Evolutionary conservation across 2,329 filamentous ascomycete species (phyloP).

Genomic region (Epichloe typhina): DNA sequence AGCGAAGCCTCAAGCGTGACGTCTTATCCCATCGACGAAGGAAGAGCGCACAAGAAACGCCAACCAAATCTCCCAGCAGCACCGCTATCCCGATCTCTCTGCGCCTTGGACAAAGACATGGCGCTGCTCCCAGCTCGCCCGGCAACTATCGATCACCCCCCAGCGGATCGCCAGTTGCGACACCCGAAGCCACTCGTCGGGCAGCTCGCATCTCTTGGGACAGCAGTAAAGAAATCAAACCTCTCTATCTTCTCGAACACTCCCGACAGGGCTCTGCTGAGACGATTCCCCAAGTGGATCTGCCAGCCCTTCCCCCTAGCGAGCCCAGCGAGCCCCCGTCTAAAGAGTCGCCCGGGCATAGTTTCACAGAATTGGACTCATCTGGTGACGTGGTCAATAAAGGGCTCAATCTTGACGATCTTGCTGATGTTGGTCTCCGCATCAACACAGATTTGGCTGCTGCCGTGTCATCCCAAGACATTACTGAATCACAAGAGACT

Average conservation of each 20-base stretch:
- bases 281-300: slow-evolving; percentile 18
- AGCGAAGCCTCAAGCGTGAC: slow-evolving; percentile 27
- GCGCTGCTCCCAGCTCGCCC: slow-evolving; percentile 29
- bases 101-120: slow-evolving; percentile 31
- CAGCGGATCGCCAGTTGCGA: slow-evolving; percentile 18
- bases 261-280: slow-evolving; percentile 26
- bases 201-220: slow-evolving; percentile 46
- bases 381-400: slow-evolving; percentile 16
- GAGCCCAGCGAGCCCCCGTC: slow-evolving; percentile 18
- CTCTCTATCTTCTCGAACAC: slow-evolving; percentile 68
- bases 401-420: slow-evolving; percentile 8
- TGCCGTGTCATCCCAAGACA: slow-evolving; percentile 25
- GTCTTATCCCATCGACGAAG: slow-evolving; percentile 32
- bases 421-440: slow-evolving; percentile 18
- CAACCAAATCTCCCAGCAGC: slow-evolving; percentile 37
- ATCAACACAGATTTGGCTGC: slow-evolving; percentile 27
- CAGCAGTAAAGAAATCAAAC: slow-evolving; percentile 57
- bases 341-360: slow-evolving; percentile 21
- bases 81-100: slow-evolving; percentile 46
- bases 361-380: slow-evolving; percentile 14
- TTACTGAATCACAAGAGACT: slow-evolving; percentile 49
- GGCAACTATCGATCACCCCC: slow-evolving; percentile 26
- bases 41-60: slow-evolving; percentile 34
- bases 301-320: slow-evolving; percentile 38
- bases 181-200: slow-evolving; percentile 24